phyloP scores from a whole-genome alignment of 441 rosid genomes.

The Geranium incanum region DNA sequence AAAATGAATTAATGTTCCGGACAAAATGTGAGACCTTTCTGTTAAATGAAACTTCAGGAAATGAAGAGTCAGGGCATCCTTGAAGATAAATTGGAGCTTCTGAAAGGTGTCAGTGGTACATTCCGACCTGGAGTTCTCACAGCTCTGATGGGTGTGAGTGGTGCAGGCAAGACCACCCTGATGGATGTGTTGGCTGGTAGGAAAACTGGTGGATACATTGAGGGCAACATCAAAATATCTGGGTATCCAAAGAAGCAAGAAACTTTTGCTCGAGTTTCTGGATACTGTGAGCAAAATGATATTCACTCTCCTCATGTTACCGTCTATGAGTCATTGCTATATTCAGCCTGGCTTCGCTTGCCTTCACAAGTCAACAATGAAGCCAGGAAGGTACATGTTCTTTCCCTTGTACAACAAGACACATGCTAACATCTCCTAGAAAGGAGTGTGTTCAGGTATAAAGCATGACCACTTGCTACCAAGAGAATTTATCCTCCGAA shows the following conservation, averaged over 20 bases:
- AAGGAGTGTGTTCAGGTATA: too few relatives aligned
- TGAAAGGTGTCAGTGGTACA: constrained; percentile 72
- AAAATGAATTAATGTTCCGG: too few relatives aligned
- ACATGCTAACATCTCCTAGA: too few relatives aligned
- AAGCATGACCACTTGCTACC: too few relatives aligned
- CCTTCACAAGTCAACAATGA: constrained; percentile 38
- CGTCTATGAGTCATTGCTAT: constrained; percentile 54
- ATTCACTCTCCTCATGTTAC: constrained; percentile 71
- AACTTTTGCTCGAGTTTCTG: constrained; percentile 61
- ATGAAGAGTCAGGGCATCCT: constrained; percentile 50
- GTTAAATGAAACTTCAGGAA: constrained; percentile 27
- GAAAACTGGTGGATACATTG: constrained; percentile 59
- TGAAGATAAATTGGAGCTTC: constrained; percentile 48
- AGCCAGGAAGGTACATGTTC: constrained; percentile 38
- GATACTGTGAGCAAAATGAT: constrained; percentile 71
- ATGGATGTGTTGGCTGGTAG: constrained; percentile 74
- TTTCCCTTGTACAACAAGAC: too few relatives aligned
- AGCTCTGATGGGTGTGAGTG: constrained; percentile 92
- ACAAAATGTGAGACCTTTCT: too few relatives aligned
- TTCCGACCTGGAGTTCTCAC: constrained; percentile 91
- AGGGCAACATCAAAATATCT: constrained; percentile 47
- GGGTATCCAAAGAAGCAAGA: constrained; percentile 66
- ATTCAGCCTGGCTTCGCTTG: constrained; percentile 63
- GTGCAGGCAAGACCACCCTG: constrained; percentile 84
- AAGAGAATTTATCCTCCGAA: background rate